phyloP scores from a whole-genome alignment of 768 basidiomycete genomes.

The Psilocybe subaeruginosa region DNA sequence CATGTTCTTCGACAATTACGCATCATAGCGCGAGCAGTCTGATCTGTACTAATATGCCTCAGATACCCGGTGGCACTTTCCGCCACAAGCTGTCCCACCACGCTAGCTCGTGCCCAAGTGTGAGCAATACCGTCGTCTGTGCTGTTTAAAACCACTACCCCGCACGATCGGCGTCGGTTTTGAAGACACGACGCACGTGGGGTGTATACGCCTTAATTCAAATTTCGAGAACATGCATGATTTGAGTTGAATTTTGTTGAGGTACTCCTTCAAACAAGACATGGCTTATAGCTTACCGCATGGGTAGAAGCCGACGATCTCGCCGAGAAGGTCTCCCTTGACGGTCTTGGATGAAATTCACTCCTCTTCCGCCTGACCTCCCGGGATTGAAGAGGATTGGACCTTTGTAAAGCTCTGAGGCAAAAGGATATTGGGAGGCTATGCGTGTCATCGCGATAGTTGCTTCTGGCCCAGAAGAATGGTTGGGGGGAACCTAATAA shows the following conservation, averaged over 20 bases:
- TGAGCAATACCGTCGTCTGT: slow-evolving; percentile 27
- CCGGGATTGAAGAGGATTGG: slow-evolving; percentile 50
- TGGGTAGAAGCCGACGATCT: slow-evolving; percentile 46
- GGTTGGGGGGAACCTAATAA: slow-evolving; percentile 47
- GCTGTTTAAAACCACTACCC: slow-evolving; percentile 23
- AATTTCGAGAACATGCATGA: too few species aligned
- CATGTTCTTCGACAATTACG: slow-evolving; percentile 36
- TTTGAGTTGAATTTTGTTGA: too few species aligned
- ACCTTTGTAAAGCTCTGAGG: slow-evolving; percentile 37
- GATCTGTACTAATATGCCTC: slow-evolving; percentile 37
- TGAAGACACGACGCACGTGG: slow-evolving; percentile 37
- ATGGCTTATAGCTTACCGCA: slow-evolving; percentile 31
- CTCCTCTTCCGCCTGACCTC: slow-evolving; percentile 49
- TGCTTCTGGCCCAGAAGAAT: slow-evolving; percentile 42
- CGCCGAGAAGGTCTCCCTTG: slow-evolving; percentile 20
- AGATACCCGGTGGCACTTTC: slow-evolving; percentile 31
- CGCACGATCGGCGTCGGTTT: slow-evolving; percentile 32
- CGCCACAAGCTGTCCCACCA: slow-evolving; percentile 33
- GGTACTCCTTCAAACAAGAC: not conserved
- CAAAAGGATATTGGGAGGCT: slow-evolving; percentile 31
- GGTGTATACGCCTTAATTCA: slow-evolving; percentile 36
- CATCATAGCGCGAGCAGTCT: slow-evolving; percentile 40
- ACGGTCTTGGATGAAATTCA: slow-evolving; percentile 24
- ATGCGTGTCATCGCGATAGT: slow-evolving; percentile 44
- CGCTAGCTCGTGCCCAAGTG: slow-evolving; percentile 34